Evolutionary conservation across 805 yeast genomes (phyloP), one percentile per base, ranked within the genome.

Genomic region (Pichia gijzeniarum): DNA sequence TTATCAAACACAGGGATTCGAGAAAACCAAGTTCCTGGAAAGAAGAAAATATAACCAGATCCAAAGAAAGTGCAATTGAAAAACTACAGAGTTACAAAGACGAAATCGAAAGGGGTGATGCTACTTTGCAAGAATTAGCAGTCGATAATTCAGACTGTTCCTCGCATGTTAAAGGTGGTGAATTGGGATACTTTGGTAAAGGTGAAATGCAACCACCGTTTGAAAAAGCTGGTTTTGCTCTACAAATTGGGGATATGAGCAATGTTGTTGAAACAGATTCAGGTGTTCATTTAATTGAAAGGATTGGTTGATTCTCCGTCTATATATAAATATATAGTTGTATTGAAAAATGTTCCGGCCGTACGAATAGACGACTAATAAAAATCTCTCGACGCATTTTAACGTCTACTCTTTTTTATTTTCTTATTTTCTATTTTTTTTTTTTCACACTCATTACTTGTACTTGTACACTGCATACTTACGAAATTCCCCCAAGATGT

Each of bases 171-270:
- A 80, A 85, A 58, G 88, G 89, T 18, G 99, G 99, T 38, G 99
- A 93, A 62, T 71, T 93, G 56, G 98, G 99, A 0, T 79, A 68
- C 59, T 93, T 93, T 60, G 87, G 85, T 20, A 79, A 74, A 49
- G 96, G 96, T 34, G 89, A 83, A 56, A 93, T 93, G 99, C 98
- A 93, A 64, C 96, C 96, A 31, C 68, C 83, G 48, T 93, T 93
- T 59, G 99, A 93, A 64, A 80, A 80, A 48, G 95, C 93, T 2
- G 82, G 96, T 1, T 91, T 85, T 62, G 80, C 67, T 4, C 69
- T 93, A 53, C 78, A 85, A 52, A 81, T 88, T 18, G 96, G 96
- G 18, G 93, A 90, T 60, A 63, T 85, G 38, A 82, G 93, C 58
- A 85, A 78, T 37, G 77, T 89, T 22, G 85, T 93, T 14, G 97